These are phyloP conservation scores for Ecytonucleospora hepatopenaei DNA, from an alignment of 371 early-diverging fungal genomes.

Conservation along the genomic window DNA sequence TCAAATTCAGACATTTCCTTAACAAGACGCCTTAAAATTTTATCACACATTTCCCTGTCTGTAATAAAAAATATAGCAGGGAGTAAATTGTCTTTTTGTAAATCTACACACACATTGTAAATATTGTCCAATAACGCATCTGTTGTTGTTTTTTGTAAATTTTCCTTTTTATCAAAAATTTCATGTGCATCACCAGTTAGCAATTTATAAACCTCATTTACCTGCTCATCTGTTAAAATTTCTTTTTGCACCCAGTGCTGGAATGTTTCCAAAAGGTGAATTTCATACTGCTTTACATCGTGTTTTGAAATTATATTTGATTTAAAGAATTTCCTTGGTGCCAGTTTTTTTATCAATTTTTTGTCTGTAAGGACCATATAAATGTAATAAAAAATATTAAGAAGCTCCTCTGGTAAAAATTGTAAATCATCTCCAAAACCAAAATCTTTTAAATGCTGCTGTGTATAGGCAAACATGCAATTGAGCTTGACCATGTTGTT, in stretches of 20 bases:
- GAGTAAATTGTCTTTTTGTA: conserved; percentile 54
- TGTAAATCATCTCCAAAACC: conserved; percentile 56
- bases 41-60: conserved; percentile 58
- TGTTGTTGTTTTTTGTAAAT: conserved; percentile 1
- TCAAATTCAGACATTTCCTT: conserved; percentile 48
- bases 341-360: conserved; percentile 37
- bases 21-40: conserved; percentile 52
- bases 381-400: conserved; percentile 51
- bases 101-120: conserved; percentile 34
- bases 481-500: conserved; percentile 7
- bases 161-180: conserved; percentile 21
- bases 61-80: conserved; percentile 60
- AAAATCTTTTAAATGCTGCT: conserved; percentile 49
- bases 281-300: conserved; percentile 52
- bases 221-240: conserved; percentile 40
- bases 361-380: conserved; percentile 46
- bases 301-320: conserved; percentile 53
- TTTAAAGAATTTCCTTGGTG: conserved; percentile 55
- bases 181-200: conserved; percentile 44
- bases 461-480: conserved; percentile 54
- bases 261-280: conserved; percentile 44
- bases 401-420: conserved; percentile 56
- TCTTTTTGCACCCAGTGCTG: conserved; percentile 44
- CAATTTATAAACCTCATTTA: conserved; percentile 49
- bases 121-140: conserved; percentile 50